Evolutionary conservation across 371 early-diverging fungal genomes (phyloP), one percentile per base, ranked within the genome.

Genomic region (Saksenaea oblongispora): DNA sequence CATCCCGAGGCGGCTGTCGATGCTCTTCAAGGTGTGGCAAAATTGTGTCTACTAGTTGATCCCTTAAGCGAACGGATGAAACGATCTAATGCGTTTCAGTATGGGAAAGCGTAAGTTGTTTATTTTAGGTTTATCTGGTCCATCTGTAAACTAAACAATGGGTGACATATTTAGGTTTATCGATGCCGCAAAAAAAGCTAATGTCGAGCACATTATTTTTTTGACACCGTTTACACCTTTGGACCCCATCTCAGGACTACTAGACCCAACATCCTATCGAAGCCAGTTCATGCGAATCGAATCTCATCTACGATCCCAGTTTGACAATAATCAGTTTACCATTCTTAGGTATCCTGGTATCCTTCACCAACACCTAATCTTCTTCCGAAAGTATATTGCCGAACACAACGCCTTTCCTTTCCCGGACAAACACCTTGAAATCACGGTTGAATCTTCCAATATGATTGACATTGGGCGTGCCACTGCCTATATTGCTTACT

Each of bases 261-360:
- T 39, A 61, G 64, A 42, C 41, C 42, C 42, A 54, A 54, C 65
- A 13, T 73, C 76, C 8, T 82, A 73, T 59, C 74, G 77, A 13
- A 64, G 74, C 24, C 82, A 82, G 63, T 82, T 78, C 67, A 69
- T 72, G 67, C 42, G 73, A 35, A 74, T 78, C 54, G 82, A 82
- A 47, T 66, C 70, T 22, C 73, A 78, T 54, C 58, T 82, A 24
- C 69, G 70, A n/a, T 58, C 72, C 34, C 63, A 71, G 51, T 78
- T 76, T 36, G 71, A 75, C 54, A 57, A 65, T 35, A 67, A 63
- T 7, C 70, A 62, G 18, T 72, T 73, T 54, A 82, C 82, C 53
- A 67, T 78, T 41, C 64, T 82, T 56, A 71, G 79, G n/a, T 76
- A 82, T 67, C 82, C 82, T 28, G 82, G 82, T 47, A 70, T 82